Percentiles rank a stretch among this genome's conserved stretches.
Evolutionary conservation across 345 rosid genomes (phyloP).

Genomic region (Toxicodendron radicans): DNA sequence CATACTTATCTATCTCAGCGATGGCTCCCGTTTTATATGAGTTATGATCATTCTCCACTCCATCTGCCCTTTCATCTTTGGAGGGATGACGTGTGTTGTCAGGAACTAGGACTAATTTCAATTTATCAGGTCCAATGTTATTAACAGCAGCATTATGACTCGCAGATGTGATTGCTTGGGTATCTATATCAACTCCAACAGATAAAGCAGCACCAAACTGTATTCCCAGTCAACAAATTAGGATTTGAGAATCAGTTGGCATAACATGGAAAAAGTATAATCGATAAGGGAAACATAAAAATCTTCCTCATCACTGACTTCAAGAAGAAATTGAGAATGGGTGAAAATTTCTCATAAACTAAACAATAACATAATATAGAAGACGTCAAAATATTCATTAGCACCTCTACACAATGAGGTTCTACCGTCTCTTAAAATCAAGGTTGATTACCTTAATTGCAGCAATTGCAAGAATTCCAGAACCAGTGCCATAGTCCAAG

Average conservation of each 20-base stretch:
- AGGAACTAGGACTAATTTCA: slow-evolving; percentile 50
- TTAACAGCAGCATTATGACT: slow-evolving; percentile 63
- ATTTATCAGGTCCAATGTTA: slow-evolving; percentile 48
- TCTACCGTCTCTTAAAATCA: not conserved
- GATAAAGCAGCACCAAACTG: slow-evolving; percentile 79
- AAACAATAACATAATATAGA: not conserved
- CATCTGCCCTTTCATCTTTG: slow-evolving; percentile 9
- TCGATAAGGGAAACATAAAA: not conserved
- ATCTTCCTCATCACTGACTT: not conserved
- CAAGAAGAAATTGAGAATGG: not conserved
- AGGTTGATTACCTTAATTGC: slow-evolving; percentile 65
- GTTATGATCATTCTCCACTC: slow-evolving; percentile 22
- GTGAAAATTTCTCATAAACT: not conserved
- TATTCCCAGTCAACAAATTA: not conserved
- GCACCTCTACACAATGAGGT: not conserved
- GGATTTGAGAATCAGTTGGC: slow-evolving; percentile 7
- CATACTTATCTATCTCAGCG: slow-evolving; percentile 42
- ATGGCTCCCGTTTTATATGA: slow-evolving; percentile 22
- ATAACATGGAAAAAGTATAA: not conserved
- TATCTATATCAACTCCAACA: slow-evolving; percentile 75
- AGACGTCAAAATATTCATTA: not conserved
- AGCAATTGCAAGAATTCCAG: slow-evolving; percentile 89
- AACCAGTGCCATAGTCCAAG: slow-evolving; percentile 92
- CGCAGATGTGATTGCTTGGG: slow-evolving; percentile 60
- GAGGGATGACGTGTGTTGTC: slow-evolving; percentile 23